phyloP scores from a whole-genome alignment of 1,139 yeast species.

The Yamadazyma dendronema region DNA sequence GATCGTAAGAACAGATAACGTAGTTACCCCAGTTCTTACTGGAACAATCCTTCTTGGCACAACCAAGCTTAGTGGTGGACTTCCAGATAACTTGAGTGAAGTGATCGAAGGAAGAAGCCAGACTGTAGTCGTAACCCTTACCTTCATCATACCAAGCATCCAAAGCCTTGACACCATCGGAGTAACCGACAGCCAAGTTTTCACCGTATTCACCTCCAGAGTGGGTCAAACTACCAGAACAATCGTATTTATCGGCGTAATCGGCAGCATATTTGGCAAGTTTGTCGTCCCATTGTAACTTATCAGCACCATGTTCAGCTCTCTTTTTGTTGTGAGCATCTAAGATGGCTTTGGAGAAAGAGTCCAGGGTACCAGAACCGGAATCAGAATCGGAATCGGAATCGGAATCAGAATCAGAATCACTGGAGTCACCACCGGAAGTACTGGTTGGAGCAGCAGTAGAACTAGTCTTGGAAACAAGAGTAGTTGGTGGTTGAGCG shows the following conservation, averaged over 20 bases:
- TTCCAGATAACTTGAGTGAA: constrained; percentile 89
- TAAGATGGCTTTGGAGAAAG: constrained; percentile 42
- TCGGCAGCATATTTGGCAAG: constrained; percentile 65
- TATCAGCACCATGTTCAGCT: constrained; percentile 59
- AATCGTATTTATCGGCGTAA: constrained; percentile 64
- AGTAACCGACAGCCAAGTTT: constrained; percentile 76
- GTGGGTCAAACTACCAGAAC: constrained; percentile 68
- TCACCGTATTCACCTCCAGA: constrained; percentile 83
- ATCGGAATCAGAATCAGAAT: constrained; percentile 7
- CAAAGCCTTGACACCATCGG: constrained; percentile 54
- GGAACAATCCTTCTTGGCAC: constrained; percentile 62
- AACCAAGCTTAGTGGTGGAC: constrained; percentile 64
- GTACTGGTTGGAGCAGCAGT: constrained; percentile 5
- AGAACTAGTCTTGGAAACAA: constrained; percentile 12
- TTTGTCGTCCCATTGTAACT: constrained; percentile 60
- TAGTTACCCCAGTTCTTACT: constrained; percentile 46
- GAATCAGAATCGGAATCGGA: constrained; percentile 8
- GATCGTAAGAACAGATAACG: constrained; percentile 51
- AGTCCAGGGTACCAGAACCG: constrained; percentile 20
- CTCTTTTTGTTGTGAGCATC: constrained; percentile 68
- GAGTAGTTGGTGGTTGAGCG: constrained; percentile 12
- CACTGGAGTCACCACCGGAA: constrained; percentile 1
- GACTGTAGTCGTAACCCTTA: constrained; percentile 48
- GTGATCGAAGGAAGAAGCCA: constrained; percentile 50
- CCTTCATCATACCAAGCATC: constrained; percentile 86